Conservation (phyloP, 208 protist species). For the Trypanosoma melophagium region DNA sequence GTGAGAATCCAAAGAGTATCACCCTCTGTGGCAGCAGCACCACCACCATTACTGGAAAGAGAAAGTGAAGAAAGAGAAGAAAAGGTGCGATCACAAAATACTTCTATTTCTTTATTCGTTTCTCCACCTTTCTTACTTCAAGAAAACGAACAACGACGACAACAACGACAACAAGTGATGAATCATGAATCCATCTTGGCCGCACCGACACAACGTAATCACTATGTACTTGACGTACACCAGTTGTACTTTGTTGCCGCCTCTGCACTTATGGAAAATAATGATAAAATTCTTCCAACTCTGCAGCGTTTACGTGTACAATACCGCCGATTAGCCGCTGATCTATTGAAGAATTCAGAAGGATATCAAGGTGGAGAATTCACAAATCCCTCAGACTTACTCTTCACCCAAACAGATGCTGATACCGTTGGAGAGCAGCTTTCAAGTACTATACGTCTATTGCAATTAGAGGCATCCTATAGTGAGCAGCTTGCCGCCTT, state of each 20-base stretch:
- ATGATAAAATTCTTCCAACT: constrained; percentile 36
- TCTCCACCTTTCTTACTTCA: too few species aligned
- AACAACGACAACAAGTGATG: background rate
- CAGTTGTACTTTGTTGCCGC: constrained; percentile 64
- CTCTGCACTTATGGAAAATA: constrained; percentile 54
- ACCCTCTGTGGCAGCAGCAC: background rate
- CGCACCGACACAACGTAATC: constrained; percentile 16
- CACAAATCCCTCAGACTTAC: background rate
- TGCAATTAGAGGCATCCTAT: constrained; percentile 40
- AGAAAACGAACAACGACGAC: too few species aligned
- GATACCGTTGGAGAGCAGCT: constrained; percentile 13
- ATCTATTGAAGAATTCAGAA: too few species aligned
- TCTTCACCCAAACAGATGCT: constrained; percentile 1
- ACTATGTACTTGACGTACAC: constrained; percentile 66
- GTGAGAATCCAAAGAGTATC: background rate
- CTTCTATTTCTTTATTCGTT: too few species aligned
- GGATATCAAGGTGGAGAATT: background rate
- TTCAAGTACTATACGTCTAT: constrained; percentile 25
- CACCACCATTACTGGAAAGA: background rate
- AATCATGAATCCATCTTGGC: background rate
- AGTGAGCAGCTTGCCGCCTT: constrained; percentile 23
- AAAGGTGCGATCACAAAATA: too few species aligned
- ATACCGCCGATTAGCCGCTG: constrained; percentile 18
- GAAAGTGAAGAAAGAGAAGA: background rate
- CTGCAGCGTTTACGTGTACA: constrained; percentile 30